Conservation (phyloP, 1,139 yeast genomes). For the Kazachstania sp. region DNA sequence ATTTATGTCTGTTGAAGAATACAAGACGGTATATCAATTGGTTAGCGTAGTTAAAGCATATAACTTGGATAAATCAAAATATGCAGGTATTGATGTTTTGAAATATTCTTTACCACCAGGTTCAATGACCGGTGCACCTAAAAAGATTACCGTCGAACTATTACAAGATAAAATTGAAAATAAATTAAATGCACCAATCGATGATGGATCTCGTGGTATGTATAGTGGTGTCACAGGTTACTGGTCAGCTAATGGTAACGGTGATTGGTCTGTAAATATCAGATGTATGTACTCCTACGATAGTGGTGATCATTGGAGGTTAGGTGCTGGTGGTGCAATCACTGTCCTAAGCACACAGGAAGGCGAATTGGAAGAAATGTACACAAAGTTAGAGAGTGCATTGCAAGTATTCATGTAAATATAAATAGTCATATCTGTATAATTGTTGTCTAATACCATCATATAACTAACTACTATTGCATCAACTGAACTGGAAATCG, state of each 20-base stretch:
- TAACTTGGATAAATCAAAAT: constrained; percentile 32
- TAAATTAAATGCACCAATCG: constrained; percentile 34
- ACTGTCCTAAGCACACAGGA: constrained; percentile 75
- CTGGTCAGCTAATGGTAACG: constrained; percentile 81
- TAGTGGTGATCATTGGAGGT: constrained; percentile 49
- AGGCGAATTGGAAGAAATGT: constrained; percentile 93
- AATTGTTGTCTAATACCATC: neutral
- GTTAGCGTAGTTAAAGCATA: constrained; percentile 82
- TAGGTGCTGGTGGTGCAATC: constrained; percentile 98
- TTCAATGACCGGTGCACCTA: constrained; percentile 99
- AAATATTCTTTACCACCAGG: constrained; percentile 89
- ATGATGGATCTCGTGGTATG: constrained; percentile 57
- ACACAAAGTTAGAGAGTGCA: constrained; percentile 70
- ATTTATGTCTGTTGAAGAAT: constrained; percentile 89
- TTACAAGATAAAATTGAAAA: constrained; percentile 40
- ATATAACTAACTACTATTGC: neutral
- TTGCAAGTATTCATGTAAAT: constrained; percentile 45
- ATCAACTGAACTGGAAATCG: no score
- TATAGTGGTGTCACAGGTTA: constrained; percentile 95
- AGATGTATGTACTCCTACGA: constrained; percentile 69
- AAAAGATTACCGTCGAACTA: constrained; percentile 81
- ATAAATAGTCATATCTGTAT: neutral
- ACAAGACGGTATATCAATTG: constrained; percentile 79
- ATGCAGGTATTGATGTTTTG: constrained; percentile 70
- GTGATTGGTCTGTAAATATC: constrained; percentile 95